Evolutionary conservation across 495 filamentous ascomycete genomes (phyloP), one percentile per base, ranked within the genome.

Genomic region (Hyaloscypha finlandica): DNA sequence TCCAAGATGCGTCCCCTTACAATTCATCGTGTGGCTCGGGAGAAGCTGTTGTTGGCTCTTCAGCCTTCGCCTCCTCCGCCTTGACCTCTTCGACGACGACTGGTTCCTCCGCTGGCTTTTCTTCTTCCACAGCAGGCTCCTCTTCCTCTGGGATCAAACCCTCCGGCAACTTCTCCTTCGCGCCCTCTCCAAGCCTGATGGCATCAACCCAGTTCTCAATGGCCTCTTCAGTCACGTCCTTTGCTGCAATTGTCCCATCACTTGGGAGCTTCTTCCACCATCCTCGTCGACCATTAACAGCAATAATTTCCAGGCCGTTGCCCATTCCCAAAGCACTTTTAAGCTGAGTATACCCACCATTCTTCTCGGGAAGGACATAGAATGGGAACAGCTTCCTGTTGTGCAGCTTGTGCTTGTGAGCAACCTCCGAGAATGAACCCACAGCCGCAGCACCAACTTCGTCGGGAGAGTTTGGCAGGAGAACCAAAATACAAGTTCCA

Each of bases 201-300:
- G 84, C 85, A 75, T 99, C 95, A 68, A 98, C 83, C 93, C 93
- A 98, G 61, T 81, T 79, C 76, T 96, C 92, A 42, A 98, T 78
- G 11, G 83, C 82, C 37, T 81, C 81, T 35, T 83, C 74, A 12
- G 80, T 81, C 67, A 87, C 91, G 63, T 82, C 80, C 8, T 73
- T 73, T 29, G 88, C 84, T 19, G 74, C 77, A 11, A 70, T 16
- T 30, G 33, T 37, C 0, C 12, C 39, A 19, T 48, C 55, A 19
- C 22, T 16, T 30, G 31, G 22, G 71, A 89, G 96, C 45, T 83
- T 86, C 67, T 90, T 87, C 84, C 88, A 96, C 96, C 95, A 98
- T 29, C 87, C 86, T 42, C 93, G 83, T 69, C 92, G 88, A 9
- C 86, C 91, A 76, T 97, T 97, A 45, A 96, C 72, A 11, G 92